Base-by-base conservation (phyloP, 768 basidiomycete genomes). In the Epithele typhae region DNA sequence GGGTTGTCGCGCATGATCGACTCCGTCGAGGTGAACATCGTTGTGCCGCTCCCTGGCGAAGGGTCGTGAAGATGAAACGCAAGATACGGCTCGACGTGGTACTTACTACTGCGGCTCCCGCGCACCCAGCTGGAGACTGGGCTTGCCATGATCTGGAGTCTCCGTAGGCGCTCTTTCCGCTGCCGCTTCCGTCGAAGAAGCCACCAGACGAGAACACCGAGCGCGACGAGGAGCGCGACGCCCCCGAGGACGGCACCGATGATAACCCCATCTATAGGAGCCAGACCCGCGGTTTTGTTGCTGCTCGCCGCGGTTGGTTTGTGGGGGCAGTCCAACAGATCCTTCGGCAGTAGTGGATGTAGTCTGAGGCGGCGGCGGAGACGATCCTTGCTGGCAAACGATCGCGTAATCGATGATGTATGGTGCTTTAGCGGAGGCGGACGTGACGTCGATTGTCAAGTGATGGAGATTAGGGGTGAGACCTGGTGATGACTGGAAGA, bases 391-490 rank as follows among this genome's bases (percentile, higher is more conserved):
- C n/a, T n/a, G n/a, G n/a, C n/a, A n/a, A n/a, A n/a, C n/a, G n/a
- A n/a, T n/a, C n/a, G n/a, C n/a, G n/a, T n/a, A n/a, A n/a, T n/a
- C n/a, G n/a, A n/a, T n/a, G n/a, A 64, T 71, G 47, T 66, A 78
- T 6, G 74, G 73, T 1, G 68, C 59, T 23, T 48, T 50, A 3
- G 65, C 56, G 11, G 54, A 50, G 3, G 39, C 24, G 3, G 36
- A n/a, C 1, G 66, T 64, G 17, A 76, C 61, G 41, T 69, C 67
- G 49, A 78, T 68, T 6, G 55, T 53, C 23, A 78, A 53, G 5
- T 49, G 55, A 56, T 78, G 75, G 8, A 51, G 22, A n/a, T 53
- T 55, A 14, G 56, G 44, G 6, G 64, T 52, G 12, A 69, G 54
- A 4, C 57, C 41, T 11, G 27, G 14, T 14, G 53, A 38, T 19